Evolutionary conservation across 2,329 filamentous ascomycete species (phyloP).

Genomic region (Fusarium concolor): DNA sequence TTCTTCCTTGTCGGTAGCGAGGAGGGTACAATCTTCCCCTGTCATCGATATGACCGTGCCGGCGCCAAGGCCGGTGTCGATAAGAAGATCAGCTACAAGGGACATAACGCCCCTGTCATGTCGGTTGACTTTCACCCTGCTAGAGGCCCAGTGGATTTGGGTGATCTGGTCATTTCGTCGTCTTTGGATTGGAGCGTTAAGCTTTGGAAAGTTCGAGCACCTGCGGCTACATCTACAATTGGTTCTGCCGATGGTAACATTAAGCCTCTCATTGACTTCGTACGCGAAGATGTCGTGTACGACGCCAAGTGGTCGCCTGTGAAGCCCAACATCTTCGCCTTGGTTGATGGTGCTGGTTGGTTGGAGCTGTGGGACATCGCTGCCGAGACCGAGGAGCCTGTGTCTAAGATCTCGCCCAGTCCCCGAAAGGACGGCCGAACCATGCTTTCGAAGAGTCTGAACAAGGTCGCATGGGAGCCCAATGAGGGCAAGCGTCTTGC

Average conservation of each 20-base stretch:
- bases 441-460: conserved; percentile 85
- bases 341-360: conserved; percentile 92
- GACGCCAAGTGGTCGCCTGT: conserved; percentile 95
- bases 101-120: conserved; percentile 95
- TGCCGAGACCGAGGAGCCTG: conserved; percentile 90
- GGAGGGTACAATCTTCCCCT: conserved; percentile 95
- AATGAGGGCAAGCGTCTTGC: conserved; percentile 88
- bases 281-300: conserved; percentile 95
- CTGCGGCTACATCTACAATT: conserved; percentile 75
- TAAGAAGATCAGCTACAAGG: conserved; percentile 85
- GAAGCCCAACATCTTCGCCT: conserved; percentile 92
- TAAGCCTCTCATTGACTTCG: conserved; percentile 85
- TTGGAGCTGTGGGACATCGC: conserved; percentile 97
- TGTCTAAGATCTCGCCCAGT: conserved; percentile 81
- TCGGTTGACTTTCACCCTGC: conserved; percentile 95
- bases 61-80: conserved; percentile 97
- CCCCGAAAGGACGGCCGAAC: conserved; percentile 72
- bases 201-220: conserved; percentile 92
- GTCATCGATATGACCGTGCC: conserved; percentile 96
- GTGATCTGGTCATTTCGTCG: conserved; percentile 91
- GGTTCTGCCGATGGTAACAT: conserved; percentile 66
- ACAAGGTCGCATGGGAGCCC: conserved; percentile 94
- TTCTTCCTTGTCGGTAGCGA: conserved; percentile 98
- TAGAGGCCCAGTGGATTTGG: conserved; percentile 90
- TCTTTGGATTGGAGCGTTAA: conserved; percentile 98